A percentile compares a stretch with the other conserved stretches of the same genome.
Evolutionary conservation across 305 asterid species (phyloP).

Genomic region (Fraxinus greggii): DNA sequence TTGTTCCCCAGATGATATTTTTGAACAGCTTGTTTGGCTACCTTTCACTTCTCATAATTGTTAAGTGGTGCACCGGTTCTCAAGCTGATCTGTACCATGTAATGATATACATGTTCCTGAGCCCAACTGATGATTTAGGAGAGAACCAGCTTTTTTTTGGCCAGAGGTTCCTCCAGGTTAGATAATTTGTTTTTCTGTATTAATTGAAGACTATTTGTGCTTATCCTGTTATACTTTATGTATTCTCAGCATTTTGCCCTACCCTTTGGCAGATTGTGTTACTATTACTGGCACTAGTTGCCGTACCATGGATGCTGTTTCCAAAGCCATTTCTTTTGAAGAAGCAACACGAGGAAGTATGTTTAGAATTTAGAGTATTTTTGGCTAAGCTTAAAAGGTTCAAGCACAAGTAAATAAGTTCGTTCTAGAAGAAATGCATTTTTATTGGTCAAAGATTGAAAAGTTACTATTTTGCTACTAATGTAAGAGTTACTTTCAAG

Average conservation of each 20-base stretch:
- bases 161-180: slow-evolving; percentile 60
- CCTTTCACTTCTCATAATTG: slow-evolving; percentile 45
- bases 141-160: slow-evolving; percentile 58
- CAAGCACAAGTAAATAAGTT: background rate
- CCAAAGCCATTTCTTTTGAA: slow-evolving; percentile 46
- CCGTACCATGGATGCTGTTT: slow-evolving; percentile 53
- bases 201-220: slow-evolving; percentile 3
- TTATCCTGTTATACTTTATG: slow-evolving; percentile 3
- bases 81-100: slow-evolving; percentile 55
- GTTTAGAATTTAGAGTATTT: slow-evolving; percentile 10
- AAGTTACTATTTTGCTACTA: background rate
- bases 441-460: background rate
- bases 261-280: slow-evolving; percentile 34
- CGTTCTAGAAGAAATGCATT: background rate
- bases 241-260: slow-evolving; percentile 18
- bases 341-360: slow-evolving; percentile 55
- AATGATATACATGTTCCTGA: slow-evolving; percentile 52
- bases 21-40: slow-evolving; percentile 51
- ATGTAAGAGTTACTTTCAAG: background rate
- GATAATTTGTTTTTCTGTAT: slow-evolving; percentile 3
- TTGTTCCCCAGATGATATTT: slow-evolving; percentile 53
- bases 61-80: slow-evolving; percentile 55
- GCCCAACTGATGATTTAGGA: slow-evolving; percentile 55
- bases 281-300: slow-evolving; percentile 43
- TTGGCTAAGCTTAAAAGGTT: background rate